Evolutionary conservation across 2,329 filamentous ascomycete species (phyloP), one percentile per base, ranked within the genome.

Genomic region (Amauroascus niger): DNA sequence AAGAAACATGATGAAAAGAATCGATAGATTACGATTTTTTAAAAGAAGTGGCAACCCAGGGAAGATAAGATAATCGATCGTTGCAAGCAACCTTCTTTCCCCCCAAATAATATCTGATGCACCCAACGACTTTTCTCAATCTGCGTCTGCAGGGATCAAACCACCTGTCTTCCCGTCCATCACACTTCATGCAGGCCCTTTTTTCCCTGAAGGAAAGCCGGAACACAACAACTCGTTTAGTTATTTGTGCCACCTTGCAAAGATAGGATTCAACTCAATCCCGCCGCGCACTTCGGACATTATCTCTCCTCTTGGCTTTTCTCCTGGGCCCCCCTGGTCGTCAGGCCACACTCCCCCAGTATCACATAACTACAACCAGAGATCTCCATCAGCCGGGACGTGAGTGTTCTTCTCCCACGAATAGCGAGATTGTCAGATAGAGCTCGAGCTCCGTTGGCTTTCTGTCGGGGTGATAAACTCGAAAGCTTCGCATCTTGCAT

Each of bases 21-120:
- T 6, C 28, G 28, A 32, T 6, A 6, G n/a, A n/a, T 14, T 14
- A 14, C 6, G 33, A 35, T 35, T 6, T 35, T 5, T 35, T 35
- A 3, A 3, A 11, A n/a, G 32, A 9, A 5, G 26, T n/a, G n/a
- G n/a, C n/a, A 20, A 43, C 49, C 49, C 45, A 52, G 40, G n/a
- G n/a, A n/a, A 52, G 49, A 52, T 52, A 52, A 52, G 49, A 52
- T 52, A 52, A 52, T 52, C 49, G 37, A 8, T n/a, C n/a, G n/a
- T n/a, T n/a, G n/a, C n/a, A n/a, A n/a, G n/a, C n/a, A n/a, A n/a
- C n/a, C n/a, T n/a, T n/a, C n/a, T n/a, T n/a, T n/a, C n/a, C n/a
- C n/a, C n/a, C n/a, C n/a, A n/a, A n/a, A n/a, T n/a, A n/a, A n/a
- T 37, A 52, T 52, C 49, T 35, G 49, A 45, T 52, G 40, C 48